A percentile compares a stretch with the other conserved stretches of the same genome.
These are phyloP conservation scores for Solanum ossicruentum DNA, from an alignment of 257 asterid species.

Conservation along the genomic window DNA sequence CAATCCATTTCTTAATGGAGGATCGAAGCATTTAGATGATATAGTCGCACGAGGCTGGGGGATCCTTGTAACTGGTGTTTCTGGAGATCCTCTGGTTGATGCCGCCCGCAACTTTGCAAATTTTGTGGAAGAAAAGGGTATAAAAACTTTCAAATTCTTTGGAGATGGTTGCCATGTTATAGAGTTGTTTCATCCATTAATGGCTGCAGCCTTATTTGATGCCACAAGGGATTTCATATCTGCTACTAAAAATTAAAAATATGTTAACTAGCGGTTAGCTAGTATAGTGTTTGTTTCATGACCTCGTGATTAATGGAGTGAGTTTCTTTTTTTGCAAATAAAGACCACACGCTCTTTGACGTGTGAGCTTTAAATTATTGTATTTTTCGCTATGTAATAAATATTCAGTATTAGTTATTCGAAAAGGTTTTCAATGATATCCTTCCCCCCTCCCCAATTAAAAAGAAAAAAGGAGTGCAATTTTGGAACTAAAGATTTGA, in stretches of 20 bases:
- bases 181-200: constrained; percentile 22
- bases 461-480: too few species aligned
- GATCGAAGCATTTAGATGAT: constrained; percentile 1
- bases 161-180: constrained; percentile 30
- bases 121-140: constrained; percentile 21
- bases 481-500: too few species aligned
- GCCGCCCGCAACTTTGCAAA: constrained; percentile 9
- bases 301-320: background rate
- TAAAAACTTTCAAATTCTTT: constrained; percentile 4
- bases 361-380: background rate
- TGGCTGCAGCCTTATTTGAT: constrained; percentile 8
- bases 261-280: too few species aligned
- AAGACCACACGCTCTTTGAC: background rate
- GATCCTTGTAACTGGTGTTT: constrained; percentile 12
- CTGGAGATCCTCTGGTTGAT: constrained; percentile 17
- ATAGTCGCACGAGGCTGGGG: constrained; percentile 1
- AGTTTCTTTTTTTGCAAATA: background rate
- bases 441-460: background rate
- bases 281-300: background rate
- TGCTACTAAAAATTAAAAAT: background rate
- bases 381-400: background rate
- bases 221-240: constrained; percentile 5
- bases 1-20: constrained; percentile 7
- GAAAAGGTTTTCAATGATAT: background rate
- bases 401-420: background rate